A percentile compares a stretch with the other conserved stretches of the same genome.
Conservation (phyloP, 176 grass and related monocot species). For the Miscanthus lutarioriparius region DNA sequence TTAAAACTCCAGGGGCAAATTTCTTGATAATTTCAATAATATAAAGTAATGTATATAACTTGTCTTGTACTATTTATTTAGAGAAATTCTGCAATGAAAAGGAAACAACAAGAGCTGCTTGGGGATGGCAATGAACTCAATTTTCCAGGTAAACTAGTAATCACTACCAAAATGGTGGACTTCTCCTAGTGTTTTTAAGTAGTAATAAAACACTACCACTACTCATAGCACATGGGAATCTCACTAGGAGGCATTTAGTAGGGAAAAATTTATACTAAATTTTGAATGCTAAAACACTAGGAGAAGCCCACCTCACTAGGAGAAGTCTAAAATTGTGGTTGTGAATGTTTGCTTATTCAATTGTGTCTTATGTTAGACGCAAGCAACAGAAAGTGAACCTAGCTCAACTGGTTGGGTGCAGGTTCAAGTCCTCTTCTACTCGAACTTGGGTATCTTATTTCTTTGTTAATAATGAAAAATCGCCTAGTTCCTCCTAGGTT, state of each 20-base stretch:
- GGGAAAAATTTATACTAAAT: no score
- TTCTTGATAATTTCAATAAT: neutral
- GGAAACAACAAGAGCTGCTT: constrained; percentile 37
- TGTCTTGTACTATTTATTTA: constrained; percentile 28
- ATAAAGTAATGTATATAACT: neutral
- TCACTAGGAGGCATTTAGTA: no score
- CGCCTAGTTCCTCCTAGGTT: neutral
- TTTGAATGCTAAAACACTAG: no score
- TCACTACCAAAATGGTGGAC: no score
- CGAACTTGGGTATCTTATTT: neutral
- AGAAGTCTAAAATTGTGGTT: no score
- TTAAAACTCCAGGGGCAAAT: neutral
- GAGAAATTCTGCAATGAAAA: constrained; percentile 44
- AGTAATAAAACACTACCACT: no score
- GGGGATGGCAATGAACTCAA: constrained; percentile 23
- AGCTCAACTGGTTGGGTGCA: neutral
- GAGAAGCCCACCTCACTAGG: no score
- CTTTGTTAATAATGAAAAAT: neutral
- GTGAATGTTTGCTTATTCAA: neutral
- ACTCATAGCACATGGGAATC: no score
- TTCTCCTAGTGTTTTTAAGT: no score
- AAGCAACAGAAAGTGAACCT: neutral
- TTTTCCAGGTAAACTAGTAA: constrained; percentile 36
- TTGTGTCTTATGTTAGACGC: neutral
- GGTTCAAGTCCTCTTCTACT: neutral